Evolutionary conservation across 371 early-diverging fungal species (phyloP), one percentile per base, ranked within the genome.

Genomic region (Zychaea mexicana): DNA sequence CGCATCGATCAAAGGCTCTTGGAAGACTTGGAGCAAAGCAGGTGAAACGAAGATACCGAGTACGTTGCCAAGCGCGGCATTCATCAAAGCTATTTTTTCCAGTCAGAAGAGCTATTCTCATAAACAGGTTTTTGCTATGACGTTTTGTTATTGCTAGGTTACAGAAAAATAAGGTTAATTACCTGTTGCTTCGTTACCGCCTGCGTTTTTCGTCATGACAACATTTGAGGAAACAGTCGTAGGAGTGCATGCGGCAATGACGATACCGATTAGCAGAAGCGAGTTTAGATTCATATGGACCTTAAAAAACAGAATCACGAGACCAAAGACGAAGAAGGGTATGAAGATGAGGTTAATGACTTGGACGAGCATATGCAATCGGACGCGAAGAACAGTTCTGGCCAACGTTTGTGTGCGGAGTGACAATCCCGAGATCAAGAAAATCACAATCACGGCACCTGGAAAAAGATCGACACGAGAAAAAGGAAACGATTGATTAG

Each of bases 191-290:
- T 90, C 91, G 57, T 88, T 90, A 28, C 92, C 92, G 24, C 74
- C 65, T 0, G 91, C 89, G 60, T 86, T 86, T 67, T 87, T 86
- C 12, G 92, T 92, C 91, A 91, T 91, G 65, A 91, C 85, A 4
- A 90, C 90, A 67, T 91, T 91, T 17, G 92, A 91, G 6, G 90
- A 88, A 46, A 92, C 88, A 9, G 92, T 92, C 0, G 92, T 91
- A 0, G 92, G 92, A 1, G 88, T 89, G 19, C 86, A 82, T 15
- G 85, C 84, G 38, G 88, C 84, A 55, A 91, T 85, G 7, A 90
- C 83, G 49, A 91, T 72, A 31, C 90, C 92, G 7, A 86, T 81
- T n/a, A 88, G 63, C 2, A 92, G 67, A 10, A 85, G 76, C 6
- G 78, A 74, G 45, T 87, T 86, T 33, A 92, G 70, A 7, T 71